Conservation (phyloP, 306 rosid genomes). For the Pterocarpus santalinus region DNA sequence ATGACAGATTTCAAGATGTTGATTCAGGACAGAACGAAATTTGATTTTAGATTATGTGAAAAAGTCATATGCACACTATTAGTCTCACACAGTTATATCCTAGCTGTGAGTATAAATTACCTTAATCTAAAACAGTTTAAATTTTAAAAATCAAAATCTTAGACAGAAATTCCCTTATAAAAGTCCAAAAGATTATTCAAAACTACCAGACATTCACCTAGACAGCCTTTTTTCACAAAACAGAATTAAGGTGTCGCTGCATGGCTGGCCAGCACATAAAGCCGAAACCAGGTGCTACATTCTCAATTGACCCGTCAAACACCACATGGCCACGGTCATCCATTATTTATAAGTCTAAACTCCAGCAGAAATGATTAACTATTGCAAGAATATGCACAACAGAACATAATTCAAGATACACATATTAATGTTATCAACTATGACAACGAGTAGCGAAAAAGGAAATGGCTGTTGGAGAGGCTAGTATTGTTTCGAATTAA, state of each 20-base stretch:
- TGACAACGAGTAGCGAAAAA: too few relatives aligned
- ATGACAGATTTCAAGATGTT: neutral
- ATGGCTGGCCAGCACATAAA: conserved; percentile 45
- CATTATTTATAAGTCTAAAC: neutral
- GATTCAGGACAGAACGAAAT: neutral
- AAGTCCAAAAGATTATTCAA: neutral
- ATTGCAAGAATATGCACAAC: neutral
- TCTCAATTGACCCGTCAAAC: conserved; percentile 45
- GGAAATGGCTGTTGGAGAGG: too few relatives aligned
- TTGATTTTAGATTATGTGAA: neutral
- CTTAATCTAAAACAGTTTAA: neutral
- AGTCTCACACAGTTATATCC: neutral
- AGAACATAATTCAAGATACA: too few relatives aligned
- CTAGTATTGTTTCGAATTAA: too few relatives aligned
- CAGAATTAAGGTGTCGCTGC: conserved; percentile 39
- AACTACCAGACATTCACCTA: neutral
- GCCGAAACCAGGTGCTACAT: conserved; percentile 42
- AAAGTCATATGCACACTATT: neutral
- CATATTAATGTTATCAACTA: too few relatives aligned
- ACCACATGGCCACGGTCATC: conserved; percentile 17
- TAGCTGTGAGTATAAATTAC: neutral
- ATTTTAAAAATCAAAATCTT: neutral
- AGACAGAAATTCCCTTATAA: neutral
- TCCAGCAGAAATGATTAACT: neutral
- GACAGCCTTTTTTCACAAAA: neutral